Base-by-base conservation (phyloP, 768 basidiomycete species). In the Agrocybe pediades region DNA sequence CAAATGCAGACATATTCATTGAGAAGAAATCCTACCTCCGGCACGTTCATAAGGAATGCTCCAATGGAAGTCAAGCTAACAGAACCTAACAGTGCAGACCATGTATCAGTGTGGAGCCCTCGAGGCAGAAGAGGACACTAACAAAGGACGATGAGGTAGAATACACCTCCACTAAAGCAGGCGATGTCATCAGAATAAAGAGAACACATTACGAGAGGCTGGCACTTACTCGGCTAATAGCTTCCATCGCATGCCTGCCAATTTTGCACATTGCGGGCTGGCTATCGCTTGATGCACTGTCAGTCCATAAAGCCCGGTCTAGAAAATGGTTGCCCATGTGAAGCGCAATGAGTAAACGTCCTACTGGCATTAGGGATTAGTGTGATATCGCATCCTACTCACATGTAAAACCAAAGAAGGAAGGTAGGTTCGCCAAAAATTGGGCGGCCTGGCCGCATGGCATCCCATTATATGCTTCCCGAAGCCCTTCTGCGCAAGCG, bases 111-210 rank as follows among this genome's bases (percentile, higher is more conserved):
- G 11, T 40, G 20, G 16, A 7, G 13, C 9, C 1, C 15, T 21
- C 17, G 5, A 25, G 2, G 20, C 21, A 23, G 9, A n/a, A 16
- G 46, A 44, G 23, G 19, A 21, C 36, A 53, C 49, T 16, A 55
- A 59, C 74, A 65, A 26, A 76, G 69, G 11, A 75, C 72, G 6
- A 77, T 67, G 25, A 74, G 64, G 55, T 74, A 77, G 48, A 75
- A 75, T 36, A 74, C 64, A 19, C 76, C 74, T 7, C 74, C 76
- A 46, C 76, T 76, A 19, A n/a, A n/a, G 11, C 33, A n/a, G n/a
- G 33, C 11, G n/a, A 4, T n/a, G 3, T 3, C 6, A n/a, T 15
- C 30, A 48, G 53, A 17, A 29, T 13, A 25, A 9, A 42, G 7
- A 0, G 44, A 46, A 30, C 9, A 40, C 21, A 3, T 17, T 16